These are phyloP conservation scores for Barnettozyma siamensis DNA, from an alignment of 805 yeast species.

Conservation along the genomic window DNA sequence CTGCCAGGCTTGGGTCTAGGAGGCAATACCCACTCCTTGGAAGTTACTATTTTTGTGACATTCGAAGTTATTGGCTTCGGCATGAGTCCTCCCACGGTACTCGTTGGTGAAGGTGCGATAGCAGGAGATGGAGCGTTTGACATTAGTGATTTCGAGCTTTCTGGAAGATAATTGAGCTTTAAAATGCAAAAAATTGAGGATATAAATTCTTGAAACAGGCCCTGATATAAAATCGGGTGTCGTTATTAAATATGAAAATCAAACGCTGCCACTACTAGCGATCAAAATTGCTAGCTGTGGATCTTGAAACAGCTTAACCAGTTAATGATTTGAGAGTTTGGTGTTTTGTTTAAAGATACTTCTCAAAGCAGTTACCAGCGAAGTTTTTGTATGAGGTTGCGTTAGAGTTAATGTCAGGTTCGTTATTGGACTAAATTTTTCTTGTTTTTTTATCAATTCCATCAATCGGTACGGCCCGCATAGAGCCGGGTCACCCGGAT, in stretches of 20 bases:
- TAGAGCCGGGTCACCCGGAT: neutral
- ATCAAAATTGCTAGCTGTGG: too few relatives aligned
- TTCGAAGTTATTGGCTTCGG: slow-evolving; percentile 16
- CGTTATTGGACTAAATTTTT: neutral
- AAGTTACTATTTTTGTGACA: slow-evolving; percentile 48
- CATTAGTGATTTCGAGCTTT: too few relatives aligned
- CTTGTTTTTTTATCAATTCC: neutral
- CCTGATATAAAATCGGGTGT: neutral
- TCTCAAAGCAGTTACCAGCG: too few relatives aligned
- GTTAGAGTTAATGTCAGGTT: neutral
- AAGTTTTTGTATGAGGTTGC: neutral
- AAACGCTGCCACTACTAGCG: too few relatives aligned
- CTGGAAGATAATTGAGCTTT: too few relatives aligned
- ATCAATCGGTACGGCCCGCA: neutral
- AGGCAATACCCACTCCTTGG: slow-evolving; percentile 74
- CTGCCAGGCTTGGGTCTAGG: slow-evolving; percentile 78
- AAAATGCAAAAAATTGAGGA: too few relatives aligned
- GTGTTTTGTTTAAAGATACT: too few relatives aligned
- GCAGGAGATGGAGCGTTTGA: slow-evolving; percentile 15
- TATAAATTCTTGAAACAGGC: neutral
- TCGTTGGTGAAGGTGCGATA: slow-evolving; percentile 18
- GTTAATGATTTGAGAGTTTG: too few relatives aligned
- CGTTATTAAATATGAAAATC: neutral
- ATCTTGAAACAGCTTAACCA: too few relatives aligned
- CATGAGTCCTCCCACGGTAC: slow-evolving; percentile 6